Conservation (phyloP, 176 grass and related monocot genomes). For the Ensete glaucum region DNA sequence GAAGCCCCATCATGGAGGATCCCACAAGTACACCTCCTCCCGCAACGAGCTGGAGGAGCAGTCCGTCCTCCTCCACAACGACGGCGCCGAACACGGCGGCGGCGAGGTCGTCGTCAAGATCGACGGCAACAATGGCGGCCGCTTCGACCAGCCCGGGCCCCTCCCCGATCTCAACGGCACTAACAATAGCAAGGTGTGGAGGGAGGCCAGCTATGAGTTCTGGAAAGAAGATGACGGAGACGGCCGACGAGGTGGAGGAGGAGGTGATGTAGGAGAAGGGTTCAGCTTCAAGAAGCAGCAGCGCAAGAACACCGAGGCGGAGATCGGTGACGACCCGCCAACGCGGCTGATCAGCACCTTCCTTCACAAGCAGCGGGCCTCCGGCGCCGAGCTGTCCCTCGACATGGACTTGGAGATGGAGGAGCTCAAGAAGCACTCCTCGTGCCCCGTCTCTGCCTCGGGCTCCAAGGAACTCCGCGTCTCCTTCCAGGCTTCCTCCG, state of each 20-base stretch:
- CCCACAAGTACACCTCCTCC: conserved; percentile 4
- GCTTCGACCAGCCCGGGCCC: background rate
- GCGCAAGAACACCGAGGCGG: conserved; percentile 16
- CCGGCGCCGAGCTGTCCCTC: conserved; percentile 44
- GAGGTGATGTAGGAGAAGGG: background rate
- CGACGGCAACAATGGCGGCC: conserved; percentile 26
- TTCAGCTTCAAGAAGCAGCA: conserved; percentile 57
- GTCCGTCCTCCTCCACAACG: conserved; percentile 6
- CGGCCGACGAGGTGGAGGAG: conserved; percentile 24
- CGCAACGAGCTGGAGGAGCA: conserved; percentile 29
- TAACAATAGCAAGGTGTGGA: conserved; percentile 13
- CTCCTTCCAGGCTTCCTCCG: conserved; percentile 44
- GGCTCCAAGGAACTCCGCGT: conserved; percentile 47
- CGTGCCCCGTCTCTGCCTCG: conserved; percentile 10
- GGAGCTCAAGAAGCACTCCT: conserved; percentile 30
- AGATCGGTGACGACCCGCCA: conserved; percentile 55
- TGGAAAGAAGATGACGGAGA: conserved; percentile 42
- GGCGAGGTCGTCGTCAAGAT: conserved; percentile 89
- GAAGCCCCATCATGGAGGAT: conserved; percentile 1
- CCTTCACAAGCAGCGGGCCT: conserved; percentile 49
- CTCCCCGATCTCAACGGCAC: background rate
- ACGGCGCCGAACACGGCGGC: conserved; percentile 2
- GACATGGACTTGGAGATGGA: conserved; percentile 70
- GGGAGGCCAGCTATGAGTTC: conserved; percentile 25
- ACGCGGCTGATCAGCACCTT: conserved; percentile 64